A percentile compares a stretch with the other conserved stretches of the same genome.
phyloP scores from a whole-genome alignment of 177 flowering plant species.

The Vitis hybrid region DNA sequence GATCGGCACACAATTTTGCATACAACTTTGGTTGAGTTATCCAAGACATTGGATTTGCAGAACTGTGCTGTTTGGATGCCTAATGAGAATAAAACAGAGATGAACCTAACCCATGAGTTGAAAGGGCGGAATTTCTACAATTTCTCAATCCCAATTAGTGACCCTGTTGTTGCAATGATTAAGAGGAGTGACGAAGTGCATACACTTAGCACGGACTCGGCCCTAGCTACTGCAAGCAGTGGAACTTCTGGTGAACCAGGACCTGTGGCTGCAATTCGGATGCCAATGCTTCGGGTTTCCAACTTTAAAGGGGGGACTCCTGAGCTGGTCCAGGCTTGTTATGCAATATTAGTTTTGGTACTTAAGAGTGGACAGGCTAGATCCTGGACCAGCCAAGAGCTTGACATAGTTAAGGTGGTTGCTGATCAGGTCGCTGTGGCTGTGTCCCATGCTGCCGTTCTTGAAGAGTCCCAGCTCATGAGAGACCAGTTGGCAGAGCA shows the following conservation, averaged over 20 bases:
- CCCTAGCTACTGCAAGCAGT: slow-evolving; percentile 59
- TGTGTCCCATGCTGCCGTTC: slow-evolving; percentile 87
- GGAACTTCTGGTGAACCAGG: slow-evolving; percentile 55
- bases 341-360: slow-evolving; percentile 82
- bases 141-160: slow-evolving; percentile 43
- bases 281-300: slow-evolving; percentile 88
- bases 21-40: slow-evolving; percentile 87
- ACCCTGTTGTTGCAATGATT: slow-evolving; percentile 63
- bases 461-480: slow-evolving; percentile 91
- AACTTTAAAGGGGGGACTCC: slow-evolving; percentile 97
- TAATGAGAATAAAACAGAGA: slow-evolving; percentile 58
- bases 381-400: slow-evolving; percentile 69
- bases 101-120: slow-evolving; percentile 77
- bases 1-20: slow-evolving; percentile 82
- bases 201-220: slow-evolving; percentile 53
- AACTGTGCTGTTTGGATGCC: slow-evolving; percentile 99
- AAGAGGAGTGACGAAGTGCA: slow-evolving; percentile 61
- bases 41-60: slow-evolving; percentile 73
- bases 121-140: slow-evolving; percentile 40
- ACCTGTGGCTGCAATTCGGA: slow-evolving; percentile 79
- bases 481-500: slow-evolving; percentile 77
- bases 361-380: slow-evolving; percentile 55
- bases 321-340: slow-evolving; percentile 59
- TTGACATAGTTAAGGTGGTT: slow-evolving; percentile 89
- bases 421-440: slow-evolving; percentile 99